Base-by-base conservation (phyloP, 2,329 filamentous ascomycete genomes). In the Sclerotinia minor region DNA sequence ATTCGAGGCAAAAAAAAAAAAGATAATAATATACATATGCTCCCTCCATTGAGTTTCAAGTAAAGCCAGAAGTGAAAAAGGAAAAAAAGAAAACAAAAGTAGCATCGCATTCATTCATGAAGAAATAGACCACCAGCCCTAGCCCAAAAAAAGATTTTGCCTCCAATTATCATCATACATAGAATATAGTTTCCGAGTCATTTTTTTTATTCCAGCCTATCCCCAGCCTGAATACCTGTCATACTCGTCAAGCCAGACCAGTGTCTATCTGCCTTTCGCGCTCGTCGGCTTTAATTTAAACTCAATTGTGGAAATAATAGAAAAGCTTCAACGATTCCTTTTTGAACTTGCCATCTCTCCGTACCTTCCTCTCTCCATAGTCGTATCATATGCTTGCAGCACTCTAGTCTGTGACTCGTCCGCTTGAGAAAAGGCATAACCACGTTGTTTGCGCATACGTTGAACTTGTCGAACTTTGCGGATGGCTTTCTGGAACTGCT, bases 401-500 rank as follows among this genome's bases (percentile, higher is more conserved):
- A 99, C 92, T 74, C 94, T 87, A 73, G 94, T 96, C 81, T 98
- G 95, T 75, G 90, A 92, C 80, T 99, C 95, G 78, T 99, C 95
- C 68, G 94, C 96, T 80, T 97, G 94, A 74, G 92, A 97, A 80
- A 99, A 99, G 70, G 95, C 95, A 77, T 99, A 99, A 45, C 95
- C 95, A 76, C 95, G 91, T 81, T 99, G 95, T 81, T 99, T 99
- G 78, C 95, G 92, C 95, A 98, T 99, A 72, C 95, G 91, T 81
- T 98, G 95, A 52, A 98, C 95, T 80, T 99, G 95, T 64, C 95
- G 88, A 65, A 99, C 95, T 81, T 99, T 99, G 76, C 95, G 91
- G 77, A 99, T 98, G 29, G 95, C 95, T 81, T 99, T 99, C 81
- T 99, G 95, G 84, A 99, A 99, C 81, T 99, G 95, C 77, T 99